Evolutionary conservation across 176 grass and related monocot genomes (phyloP), one percentile per base, ranked within the genome.

Genomic region (Carex kokanica): DNA sequence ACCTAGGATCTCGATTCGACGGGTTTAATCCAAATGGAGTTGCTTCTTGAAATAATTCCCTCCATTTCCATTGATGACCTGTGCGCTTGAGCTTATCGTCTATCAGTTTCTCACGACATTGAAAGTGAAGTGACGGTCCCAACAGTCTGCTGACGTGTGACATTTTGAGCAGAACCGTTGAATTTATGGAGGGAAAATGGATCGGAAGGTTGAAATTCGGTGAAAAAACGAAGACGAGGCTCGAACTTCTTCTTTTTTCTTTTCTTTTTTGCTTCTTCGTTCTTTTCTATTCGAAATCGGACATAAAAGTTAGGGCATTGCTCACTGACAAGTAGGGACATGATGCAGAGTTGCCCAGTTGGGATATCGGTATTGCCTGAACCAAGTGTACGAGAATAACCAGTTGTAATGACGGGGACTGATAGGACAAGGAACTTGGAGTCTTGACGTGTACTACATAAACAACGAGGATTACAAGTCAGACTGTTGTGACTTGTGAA

Each of bases 1-100:
- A 49, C 51, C 10, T n/a, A n/a, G n/a, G 90, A 91, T 91, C 87
- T 59, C 21, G 45, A 91, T 88, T 84, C 25, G 31, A 88, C 78
- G 86, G 89, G 29, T 63, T 31, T n/a, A 31, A 12, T 51, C 36
- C 7, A 40, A 27, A n/a, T 17, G 74, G 43, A 5, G 61, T 25
- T 70, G 63, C 9, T 43, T 63, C 29, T 75, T 55, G 47, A 2
- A 78, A 51, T 65, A 38, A 64, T 79, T 54, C 32, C 59, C 60
- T 78, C 66, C 17, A 24, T 79, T 67, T 80, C 47, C 58, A 86
- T 79, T 54, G 63, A 79, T 58, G 75, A 69, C 31, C 32, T 69
- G 32, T 40, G 65, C 16, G 12, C 32, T 69, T 69, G 64, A 67
- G 64, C 64, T 18, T 32, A 67, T 67, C 64, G 52, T 31, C 16